Evolutionary conservation across 257 asterid species (phyloP), one percentile per base, ranked within the genome.

Genomic region (Lycium barbarum): DNA sequence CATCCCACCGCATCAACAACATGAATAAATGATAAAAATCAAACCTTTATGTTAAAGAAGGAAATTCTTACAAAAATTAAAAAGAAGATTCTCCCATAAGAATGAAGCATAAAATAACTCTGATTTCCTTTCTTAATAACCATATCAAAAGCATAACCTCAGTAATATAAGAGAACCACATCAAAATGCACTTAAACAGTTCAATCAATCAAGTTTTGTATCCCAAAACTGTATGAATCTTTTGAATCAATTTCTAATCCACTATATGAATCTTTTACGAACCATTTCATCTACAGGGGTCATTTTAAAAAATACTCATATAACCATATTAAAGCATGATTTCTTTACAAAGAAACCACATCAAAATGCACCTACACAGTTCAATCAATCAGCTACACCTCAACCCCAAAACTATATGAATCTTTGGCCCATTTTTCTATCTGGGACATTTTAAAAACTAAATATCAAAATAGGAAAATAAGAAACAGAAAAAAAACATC

Each of bases 111-210:
- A 7, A 68, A 14, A 36, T 15, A 35, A 49, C 55, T 49, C 9
- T 2, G 55, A 9, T 54, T 15, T 12, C 9, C 7, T 43, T 18
- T 2, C 47, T 14, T 7, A 38, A 73, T 11, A 47, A 73, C 80
- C 15, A 73, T 45, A 73, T 47, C 38, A 73, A 47, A 73, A 20
- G 33, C 61, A 20, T 12, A 58, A 73, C 45, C n/a, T 49, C n/a
- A n/a, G 17, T 26, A 26, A 1, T 22, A 45, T 20, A 45, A 45
- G n/a, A 11, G 20, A 73, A 73, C 61, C 59, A 47, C 61, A 20
- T 73, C 61, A 73, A 73, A 73, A 73, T 73, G 81, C 81, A 70
- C 51, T 7, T 36, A 7, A 14, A 36, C 76, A 68, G 13, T 22
- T 36, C 49, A 38, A 68, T 36, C 26, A 68, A 40, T 40, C 45